phyloP scores from a whole-genome alignment of 345 rosid species.

The Noccaea bulbosa region DNA sequence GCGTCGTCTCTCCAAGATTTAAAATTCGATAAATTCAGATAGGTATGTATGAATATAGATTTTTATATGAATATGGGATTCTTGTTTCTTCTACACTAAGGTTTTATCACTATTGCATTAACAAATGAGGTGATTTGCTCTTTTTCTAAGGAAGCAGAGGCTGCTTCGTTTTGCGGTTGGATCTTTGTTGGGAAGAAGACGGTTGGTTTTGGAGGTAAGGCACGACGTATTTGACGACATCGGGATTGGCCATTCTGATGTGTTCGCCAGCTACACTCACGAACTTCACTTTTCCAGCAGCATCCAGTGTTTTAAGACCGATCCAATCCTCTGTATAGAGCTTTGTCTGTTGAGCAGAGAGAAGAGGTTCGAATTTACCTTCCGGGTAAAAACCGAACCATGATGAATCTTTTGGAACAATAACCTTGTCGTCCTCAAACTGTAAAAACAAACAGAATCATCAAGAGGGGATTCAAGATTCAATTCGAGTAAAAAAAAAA shows the following conservation, averaged over 20 bases:
- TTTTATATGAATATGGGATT: background rate
- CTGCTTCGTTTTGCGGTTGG: constrained; percentile 32
- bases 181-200: constrained; percentile 22
- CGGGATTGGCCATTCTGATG: constrained; percentile 50
- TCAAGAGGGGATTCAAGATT: background rate
- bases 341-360: constrained; percentile 57
- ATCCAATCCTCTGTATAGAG: constrained; percentile 78
- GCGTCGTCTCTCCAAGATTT: constrained; percentile 37
- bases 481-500: background rate
- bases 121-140: background rate
- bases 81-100: constrained; percentile 6
- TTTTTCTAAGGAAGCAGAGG: constrained; percentile 21
- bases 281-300: constrained; percentile 72
- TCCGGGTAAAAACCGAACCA: constrained; percentile 90
- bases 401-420: constrained; percentile 83
- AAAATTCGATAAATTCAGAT: background rate
- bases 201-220: constrained; percentile 62
- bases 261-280: constrained; percentile 63
- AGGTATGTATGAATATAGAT: background rate
- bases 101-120: constrained; percentile 4
- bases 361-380: constrained; percentile 62
- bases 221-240: constrained; percentile 58
- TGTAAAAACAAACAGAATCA: constrained; percentile 39
- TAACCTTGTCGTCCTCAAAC: constrained; percentile 70
- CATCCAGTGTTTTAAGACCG: constrained; percentile 66